phyloP scores from a whole-genome alignment of 2,329 filamentous ascomycete species.

The Aspergillus felis region DNA sequence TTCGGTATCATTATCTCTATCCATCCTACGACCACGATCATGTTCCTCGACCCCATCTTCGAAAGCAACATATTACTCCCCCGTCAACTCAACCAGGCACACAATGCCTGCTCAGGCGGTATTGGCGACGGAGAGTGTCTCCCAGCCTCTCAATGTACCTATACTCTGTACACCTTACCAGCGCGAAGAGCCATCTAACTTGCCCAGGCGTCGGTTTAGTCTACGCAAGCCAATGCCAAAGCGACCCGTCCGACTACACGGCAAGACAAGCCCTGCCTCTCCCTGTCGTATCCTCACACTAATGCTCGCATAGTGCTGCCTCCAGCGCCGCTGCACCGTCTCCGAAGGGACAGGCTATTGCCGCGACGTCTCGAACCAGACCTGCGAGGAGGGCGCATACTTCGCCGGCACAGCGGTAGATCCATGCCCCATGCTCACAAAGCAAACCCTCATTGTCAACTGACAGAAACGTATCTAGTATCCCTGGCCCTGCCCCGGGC shows the following conservation, averaged over 20 bases:
- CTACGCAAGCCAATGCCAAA: slow-evolving; percentile 6
- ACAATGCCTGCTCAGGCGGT: background rate
- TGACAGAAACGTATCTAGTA: background rate
- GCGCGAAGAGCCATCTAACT: background rate
- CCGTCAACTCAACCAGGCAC: background rate
- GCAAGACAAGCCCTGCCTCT: background rate
- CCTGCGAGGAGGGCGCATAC: slow-evolving; percentile 5
- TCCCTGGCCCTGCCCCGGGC: slow-evolving; percentile 6
- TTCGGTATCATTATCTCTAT: background rate
- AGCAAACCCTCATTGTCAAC: no score
- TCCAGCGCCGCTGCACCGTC: slow-evolving; percentile 3
- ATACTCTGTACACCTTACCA: no score
- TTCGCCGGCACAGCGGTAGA: slow-evolving; percentile 6
- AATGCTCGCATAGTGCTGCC: slow-evolving; percentile 6
- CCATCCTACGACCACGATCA: background rate
- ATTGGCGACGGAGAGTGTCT: slow-evolving; percentile 2
- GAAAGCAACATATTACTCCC: background rate
- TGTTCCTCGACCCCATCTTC: background rate
- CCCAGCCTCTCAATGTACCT: slow-evolving; percentile 3
- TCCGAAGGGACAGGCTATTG: slow-evolving; percentile 5
- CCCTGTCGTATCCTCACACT: no score
- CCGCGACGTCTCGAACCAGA: slow-evolving; percentile 8
- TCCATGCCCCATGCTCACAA: background rate
- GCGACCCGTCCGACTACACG: slow-evolving; percentile 1
- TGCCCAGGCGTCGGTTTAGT: slow-evolving; percentile 6